phyloP scores from a whole-genome alignment of 1,284 basidiomycete genomes.

The Ganoderma boninense region DNA sequence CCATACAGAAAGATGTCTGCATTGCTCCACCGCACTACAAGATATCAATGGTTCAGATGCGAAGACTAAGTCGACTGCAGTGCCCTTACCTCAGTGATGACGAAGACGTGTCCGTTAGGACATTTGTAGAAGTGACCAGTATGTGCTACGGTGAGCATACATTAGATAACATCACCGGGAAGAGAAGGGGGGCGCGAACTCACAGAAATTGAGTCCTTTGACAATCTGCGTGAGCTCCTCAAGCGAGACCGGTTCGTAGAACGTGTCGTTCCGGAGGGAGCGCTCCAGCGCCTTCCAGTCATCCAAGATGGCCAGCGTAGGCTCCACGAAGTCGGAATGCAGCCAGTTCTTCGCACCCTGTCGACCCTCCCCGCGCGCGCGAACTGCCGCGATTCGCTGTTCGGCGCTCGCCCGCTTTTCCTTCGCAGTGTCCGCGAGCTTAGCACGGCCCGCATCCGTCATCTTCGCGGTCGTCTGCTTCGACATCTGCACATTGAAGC shows the following conservation, averaged over 20 bases:
- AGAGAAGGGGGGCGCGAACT: constrained; percentile 27
- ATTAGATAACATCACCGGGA: constrained; percentile 2
- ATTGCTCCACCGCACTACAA: constrained; percentile 63
- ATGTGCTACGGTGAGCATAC: constrained; percentile 42
- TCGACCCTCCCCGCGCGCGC: constrained; percentile 14
- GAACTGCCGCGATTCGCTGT: constrained; percentile 10
- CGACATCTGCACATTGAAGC: constrained; percentile 50
- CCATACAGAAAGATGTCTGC: constrained; percentile 54
- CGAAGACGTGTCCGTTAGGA: constrained; percentile 37
- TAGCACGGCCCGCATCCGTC: constrained; percentile 20
- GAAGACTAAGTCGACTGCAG: too few species aligned
- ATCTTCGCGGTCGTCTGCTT: constrained; percentile 43
- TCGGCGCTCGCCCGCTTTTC: constrained; percentile 14
- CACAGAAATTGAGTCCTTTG: constrained; percentile 53
- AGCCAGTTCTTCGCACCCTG: constrained; percentile 45
- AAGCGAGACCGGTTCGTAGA: constrained; percentile 54
- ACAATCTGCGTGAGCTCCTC: constrained; percentile 59
- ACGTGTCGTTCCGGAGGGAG: constrained; percentile 43
- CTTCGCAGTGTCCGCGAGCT: constrained; percentile 30
- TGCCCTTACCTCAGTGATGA: constrained; percentile 36
- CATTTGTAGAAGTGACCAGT: constrained; percentile 53
- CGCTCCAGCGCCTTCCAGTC: constrained; percentile 46
- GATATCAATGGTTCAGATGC: background rate
- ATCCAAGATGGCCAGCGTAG: constrained; percentile 43
- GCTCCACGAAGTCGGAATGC: constrained; percentile 41